These are phyloP conservation scores for Debaryomyces maramus DNA, from an alignment of 805 yeast genomes.

Conservation along the genomic window DNA sequence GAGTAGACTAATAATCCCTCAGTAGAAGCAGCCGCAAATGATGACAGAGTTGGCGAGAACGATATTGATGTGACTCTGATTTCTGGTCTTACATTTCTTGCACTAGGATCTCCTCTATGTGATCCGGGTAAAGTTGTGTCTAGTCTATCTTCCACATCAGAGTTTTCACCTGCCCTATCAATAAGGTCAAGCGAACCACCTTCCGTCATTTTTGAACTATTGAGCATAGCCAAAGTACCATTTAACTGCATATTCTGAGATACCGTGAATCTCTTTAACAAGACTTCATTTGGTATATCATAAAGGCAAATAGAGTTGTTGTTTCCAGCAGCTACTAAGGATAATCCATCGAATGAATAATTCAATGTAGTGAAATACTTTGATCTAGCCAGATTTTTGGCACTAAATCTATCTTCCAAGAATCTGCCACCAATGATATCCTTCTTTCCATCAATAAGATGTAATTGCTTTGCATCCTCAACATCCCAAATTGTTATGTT, in stretches of 20 bases:
- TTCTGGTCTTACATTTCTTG: constrained; percentile 74
- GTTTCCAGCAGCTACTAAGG: constrained; percentile 90
- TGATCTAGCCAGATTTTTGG: constrained; percentile 79
- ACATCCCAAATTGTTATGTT: constrained; percentile 82
- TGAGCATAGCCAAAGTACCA: constrained; percentile 79
- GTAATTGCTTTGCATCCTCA: constrained; percentile 75
- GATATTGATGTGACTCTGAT: constrained; percentile 75
- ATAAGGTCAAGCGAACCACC: constrained; percentile 72
- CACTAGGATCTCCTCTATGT: constrained; percentile 69
- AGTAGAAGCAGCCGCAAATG: constrained; percentile 94
- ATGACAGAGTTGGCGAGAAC: constrained; percentile 86
- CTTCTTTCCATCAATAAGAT: constrained; percentile 79
- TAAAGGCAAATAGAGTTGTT: constrained; percentile 89
- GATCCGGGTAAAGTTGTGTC: constrained; percentile 87
- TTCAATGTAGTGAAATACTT: constrained; percentile 78
- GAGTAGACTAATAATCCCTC: constrained; percentile 87
- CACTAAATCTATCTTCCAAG: constrained; percentile 74
- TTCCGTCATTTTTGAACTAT: constrained; percentile 81
- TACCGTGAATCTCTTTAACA: constrained; percentile 77
- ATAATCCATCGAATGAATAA: constrained; percentile 87
- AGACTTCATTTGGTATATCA: constrained; percentile 84
- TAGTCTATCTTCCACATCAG: constrained; percentile 79
- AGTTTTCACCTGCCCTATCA: constrained; percentile 82
- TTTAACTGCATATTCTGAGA: constrained; percentile 88
- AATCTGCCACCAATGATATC: constrained; percentile 89